These are phyloP conservation scores for Candida coleopterorum DNA, from an alignment of 805 yeast genomes.

Conservation along the genomic window DNA sequence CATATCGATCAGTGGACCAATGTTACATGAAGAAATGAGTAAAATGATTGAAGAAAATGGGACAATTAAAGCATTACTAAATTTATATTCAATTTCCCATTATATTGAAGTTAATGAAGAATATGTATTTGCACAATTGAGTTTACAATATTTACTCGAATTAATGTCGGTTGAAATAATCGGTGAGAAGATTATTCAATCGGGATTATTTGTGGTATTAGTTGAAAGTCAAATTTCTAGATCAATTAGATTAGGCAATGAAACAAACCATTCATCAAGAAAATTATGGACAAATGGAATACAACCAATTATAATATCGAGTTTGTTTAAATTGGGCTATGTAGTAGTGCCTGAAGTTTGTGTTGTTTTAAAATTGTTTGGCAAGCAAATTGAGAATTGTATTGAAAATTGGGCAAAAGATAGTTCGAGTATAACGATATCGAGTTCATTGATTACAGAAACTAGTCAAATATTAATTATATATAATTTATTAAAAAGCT, in stretches of 20 bases:
- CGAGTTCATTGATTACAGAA: slow-evolving; percentile 34
- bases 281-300: slow-evolving; percentile 85
- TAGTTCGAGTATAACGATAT: slow-evolving; percentile 36
- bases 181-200: slow-evolving; percentile 60
- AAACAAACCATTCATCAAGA: slow-evolving; percentile 47
- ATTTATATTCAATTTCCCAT: slow-evolving; percentile 66
- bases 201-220: slow-evolving; percentile 62
- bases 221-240: slow-evolving; percentile 71
- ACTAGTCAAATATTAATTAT: slow-evolving; percentile 60
- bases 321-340: slow-evolving; percentile 60
- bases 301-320: slow-evolving; percentile 57
- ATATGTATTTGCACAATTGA: slow-evolving; percentile 65
- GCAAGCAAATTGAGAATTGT: slow-evolving; percentile 60
- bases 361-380: slow-evolving; percentile 57
- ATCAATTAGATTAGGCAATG: slow-evolving; percentile 63
- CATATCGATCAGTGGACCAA: slow-evolving; percentile 43
- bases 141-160: slow-evolving; percentile 66
- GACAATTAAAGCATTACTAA: slow-evolving; percentile 56
- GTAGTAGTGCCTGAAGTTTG: slow-evolving; percentile 61
- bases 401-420: slow-evolving; percentile 66
- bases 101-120: slow-evolving; percentile 56
- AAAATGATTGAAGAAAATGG: slow-evolving; percentile 51
- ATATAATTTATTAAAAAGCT: slow-evolving; percentile 49
- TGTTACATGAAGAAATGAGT: slow-evolving; percentile 48
- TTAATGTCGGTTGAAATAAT: slow-evolving; percentile 55